Evolutionary conservation across 2,329 filamentous ascomycete species (phyloP).

Genomic region (Fusarium sp.): DNA sequence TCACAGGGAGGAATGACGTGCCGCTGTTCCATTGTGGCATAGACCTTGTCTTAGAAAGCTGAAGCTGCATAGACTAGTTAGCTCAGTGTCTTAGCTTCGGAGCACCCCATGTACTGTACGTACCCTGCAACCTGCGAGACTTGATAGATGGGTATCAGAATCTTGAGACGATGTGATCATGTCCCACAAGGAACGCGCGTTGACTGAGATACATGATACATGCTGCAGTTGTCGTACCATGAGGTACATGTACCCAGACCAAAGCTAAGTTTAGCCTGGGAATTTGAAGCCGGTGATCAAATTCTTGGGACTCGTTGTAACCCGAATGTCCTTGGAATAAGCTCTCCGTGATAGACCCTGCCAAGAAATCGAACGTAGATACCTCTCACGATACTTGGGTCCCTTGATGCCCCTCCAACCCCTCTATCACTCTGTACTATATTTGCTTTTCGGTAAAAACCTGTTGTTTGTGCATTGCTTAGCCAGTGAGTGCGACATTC

Average conservation of each 20-base stretch:
- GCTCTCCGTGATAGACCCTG: neutral
- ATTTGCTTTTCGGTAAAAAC: slow-evolving; percentile 21
- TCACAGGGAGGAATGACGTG: slow-evolving; percentile 35
- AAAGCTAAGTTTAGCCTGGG: slow-evolving; percentile 8
- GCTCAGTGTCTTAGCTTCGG: slow-evolving; percentile 11
- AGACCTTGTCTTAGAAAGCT: slow-evolving; percentile 23
- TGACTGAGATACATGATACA: slow-evolving; percentile 17
- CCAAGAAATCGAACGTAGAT: slow-evolving; percentile 1
- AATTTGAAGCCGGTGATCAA: slow-evolving; percentile 12
- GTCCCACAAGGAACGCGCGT: slow-evolving; percentile 31
- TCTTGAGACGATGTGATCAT: slow-evolving; percentile 6
- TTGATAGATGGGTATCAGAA: neutral
- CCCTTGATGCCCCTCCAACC: slow-evolving; percentile 15
- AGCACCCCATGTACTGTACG: slow-evolving; percentile 8
- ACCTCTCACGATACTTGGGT: slow-evolving; percentile 5
- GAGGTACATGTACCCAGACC: neutral
- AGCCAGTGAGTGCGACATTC: slow-evolving; percentile 13
- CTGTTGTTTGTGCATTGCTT: slow-evolving; percentile 25
- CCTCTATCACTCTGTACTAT: slow-evolving; percentile 1
- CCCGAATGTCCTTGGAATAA: slow-evolving; percentile 9
- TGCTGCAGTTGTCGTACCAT: neutral
- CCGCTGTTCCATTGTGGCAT: slow-evolving; percentile 31
- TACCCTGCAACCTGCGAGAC: slow-evolving; percentile 3
- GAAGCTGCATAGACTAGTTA: slow-evolving; percentile 9
- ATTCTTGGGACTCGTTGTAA: neutral